Conservation (phyloP, 192 early-diverging fungal species). For the Dispira parvispora region DNA sequence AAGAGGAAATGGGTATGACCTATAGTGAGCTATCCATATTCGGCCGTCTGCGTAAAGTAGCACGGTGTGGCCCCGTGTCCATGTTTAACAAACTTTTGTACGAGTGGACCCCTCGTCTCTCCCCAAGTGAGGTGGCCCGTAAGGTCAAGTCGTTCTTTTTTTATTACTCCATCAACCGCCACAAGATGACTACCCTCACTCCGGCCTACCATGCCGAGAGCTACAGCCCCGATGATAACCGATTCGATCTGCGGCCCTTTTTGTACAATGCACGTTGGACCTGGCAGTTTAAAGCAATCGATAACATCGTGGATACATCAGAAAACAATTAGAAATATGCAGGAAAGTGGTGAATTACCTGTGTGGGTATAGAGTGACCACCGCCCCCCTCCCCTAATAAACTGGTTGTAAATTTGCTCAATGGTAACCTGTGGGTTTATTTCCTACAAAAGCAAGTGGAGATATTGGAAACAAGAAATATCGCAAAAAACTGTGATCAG, state of each 20-base stretch:
- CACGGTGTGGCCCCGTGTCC: conserved; percentile 75
- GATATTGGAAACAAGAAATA: too few relatives aligned
- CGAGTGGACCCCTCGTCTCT: conserved; percentile 40
- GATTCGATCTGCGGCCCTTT: conserved; percentile 92
- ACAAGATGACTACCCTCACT: conserved; percentile 95
- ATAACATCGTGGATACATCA: conserved; percentile 33
- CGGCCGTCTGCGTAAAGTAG: conserved; percentile 78
- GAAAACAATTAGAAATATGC: conserved; percentile 15
- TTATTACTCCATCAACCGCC: conserved; percentile 93
- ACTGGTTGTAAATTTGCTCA: too few relatives aligned
- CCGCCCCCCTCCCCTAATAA: too few relatives aligned
- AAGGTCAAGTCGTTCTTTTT: conserved; percentile 96
- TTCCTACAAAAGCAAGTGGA: too few relatives aligned
- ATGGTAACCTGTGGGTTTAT: too few relatives aligned
- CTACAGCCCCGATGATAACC: conserved; percentile 94
- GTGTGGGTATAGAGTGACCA: too few relatives aligned
- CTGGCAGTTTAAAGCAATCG: conserved; percentile 86
- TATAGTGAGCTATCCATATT: conserved; percentile 85
- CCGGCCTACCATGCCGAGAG: conserved; percentile 89
- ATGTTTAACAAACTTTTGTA: conserved; percentile 87
- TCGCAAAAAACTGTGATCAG: too few relatives aligned
- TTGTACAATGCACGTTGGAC: conserved; percentile 83
- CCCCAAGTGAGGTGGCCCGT: conserved; percentile 45
- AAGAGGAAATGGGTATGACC: conserved; percentile 97
- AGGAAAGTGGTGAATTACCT: too few relatives aligned